Conservation (phyloP, 331 rosid genomes). For the Acacia concinna region DNA sequence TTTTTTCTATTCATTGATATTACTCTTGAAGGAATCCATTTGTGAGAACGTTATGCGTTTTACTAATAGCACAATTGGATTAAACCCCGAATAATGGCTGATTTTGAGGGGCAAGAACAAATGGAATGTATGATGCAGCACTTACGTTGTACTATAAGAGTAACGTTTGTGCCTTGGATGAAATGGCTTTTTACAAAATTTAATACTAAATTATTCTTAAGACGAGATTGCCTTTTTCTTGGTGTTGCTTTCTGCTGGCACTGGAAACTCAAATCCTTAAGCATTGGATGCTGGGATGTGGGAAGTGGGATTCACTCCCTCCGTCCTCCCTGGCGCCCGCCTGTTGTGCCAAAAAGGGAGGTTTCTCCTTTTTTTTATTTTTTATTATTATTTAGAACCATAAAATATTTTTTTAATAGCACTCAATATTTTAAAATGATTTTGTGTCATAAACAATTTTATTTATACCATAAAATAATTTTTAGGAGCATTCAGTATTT, state of each 20-base stretch:
- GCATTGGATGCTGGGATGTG: conserved; percentile 30
- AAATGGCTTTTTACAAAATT: background rate
- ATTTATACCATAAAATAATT: too few relatives aligned
- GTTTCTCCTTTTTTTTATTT: too few relatives aligned
- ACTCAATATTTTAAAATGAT: too few relatives aligned
- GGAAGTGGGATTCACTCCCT: too few relatives aligned
- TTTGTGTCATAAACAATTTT: too few relatives aligned
- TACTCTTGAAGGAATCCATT: background rate
- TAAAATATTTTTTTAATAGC: too few relatives aligned
- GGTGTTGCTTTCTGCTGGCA: conserved; percentile 34
- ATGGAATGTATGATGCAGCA: background rate
- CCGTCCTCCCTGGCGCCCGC: too few relatives aligned
- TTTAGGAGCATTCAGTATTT: too few relatives aligned
- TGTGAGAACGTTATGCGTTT: background rate
- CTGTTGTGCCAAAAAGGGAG: too few relatives aligned
- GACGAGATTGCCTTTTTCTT: conserved; percentile 8
- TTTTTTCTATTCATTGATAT: background rate
- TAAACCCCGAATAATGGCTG: background rate
- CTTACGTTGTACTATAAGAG: background rate
- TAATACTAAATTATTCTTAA: background rate
- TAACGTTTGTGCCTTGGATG: background rate
- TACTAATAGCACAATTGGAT: background rate
- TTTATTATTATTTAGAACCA: too few relatives aligned
- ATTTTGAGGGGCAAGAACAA: background rate
- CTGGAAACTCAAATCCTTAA: conserved; percentile 26